A percentile compares a stretch with the other conserved stretches of the same genome.
These are phyloP conservation scores for Kwoniella shivajii DNA, from an alignment of 1,284 basidiomycete genomes.

Conservation along the genomic window DNA sequence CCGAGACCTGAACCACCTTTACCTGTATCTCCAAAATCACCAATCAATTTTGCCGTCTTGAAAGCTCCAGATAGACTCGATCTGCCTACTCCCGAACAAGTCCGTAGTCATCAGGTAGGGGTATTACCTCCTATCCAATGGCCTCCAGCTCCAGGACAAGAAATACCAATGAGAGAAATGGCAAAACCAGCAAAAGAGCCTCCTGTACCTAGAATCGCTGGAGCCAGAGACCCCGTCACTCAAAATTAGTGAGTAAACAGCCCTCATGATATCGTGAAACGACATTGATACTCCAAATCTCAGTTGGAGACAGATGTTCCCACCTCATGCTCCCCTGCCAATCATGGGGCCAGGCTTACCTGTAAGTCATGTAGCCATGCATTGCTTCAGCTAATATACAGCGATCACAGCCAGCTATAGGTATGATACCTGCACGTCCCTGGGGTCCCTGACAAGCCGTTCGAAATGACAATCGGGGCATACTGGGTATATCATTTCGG, in stretches of 20 bases:
- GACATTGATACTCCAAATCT: no score
- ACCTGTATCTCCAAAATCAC: constrained; percentile 29
- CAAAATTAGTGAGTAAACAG: constrained; percentile 7
- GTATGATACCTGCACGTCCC: not conserved
- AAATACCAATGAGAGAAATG: constrained; percentile 1
- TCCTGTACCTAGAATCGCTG: constrained; percentile 9
- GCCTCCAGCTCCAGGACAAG: constrained; percentile 8
- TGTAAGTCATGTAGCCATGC: not conserved
- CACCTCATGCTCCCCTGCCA: not conserved
- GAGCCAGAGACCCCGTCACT: constrained; percentile 13
- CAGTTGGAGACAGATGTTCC: constrained; percentile 14
- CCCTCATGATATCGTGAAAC: no score
- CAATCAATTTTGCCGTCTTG: constrained; percentile 6
- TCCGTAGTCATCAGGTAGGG: not conserved
- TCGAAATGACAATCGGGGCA: not conserved
- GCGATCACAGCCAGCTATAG: not conserved
- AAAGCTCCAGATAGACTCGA: constrained; percentile 3
- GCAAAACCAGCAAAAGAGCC: constrained; percentile 5
- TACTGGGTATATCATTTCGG: no score
- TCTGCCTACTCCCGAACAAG: not conserved
- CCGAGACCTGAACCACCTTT: constrained; percentile 34
- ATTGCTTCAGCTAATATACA: not conserved
- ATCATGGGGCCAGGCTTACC: not conserved
- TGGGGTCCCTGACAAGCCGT: not conserved
- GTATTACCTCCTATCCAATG: constrained; percentile 5